phyloP scores from a whole-genome alignment of 1,139 yeast species.

The Kodamaea derodonti region DNA sequence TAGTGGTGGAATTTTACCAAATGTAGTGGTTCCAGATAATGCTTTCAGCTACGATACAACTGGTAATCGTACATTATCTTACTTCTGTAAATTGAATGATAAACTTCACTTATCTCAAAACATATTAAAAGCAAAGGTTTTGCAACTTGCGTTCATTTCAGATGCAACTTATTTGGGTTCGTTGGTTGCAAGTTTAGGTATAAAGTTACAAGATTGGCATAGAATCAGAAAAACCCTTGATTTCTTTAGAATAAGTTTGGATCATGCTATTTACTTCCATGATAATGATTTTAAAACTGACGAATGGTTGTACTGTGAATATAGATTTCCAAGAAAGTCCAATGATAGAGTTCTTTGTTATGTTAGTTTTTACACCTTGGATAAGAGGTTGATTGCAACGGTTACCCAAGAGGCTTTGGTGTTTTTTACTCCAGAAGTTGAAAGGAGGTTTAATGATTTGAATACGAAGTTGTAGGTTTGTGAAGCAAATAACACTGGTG shows the following conservation, averaged over 20 bases:
- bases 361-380: slow-evolving; percentile 26
- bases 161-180: slow-evolving; percentile 25
- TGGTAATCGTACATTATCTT: slow-evolving; percentile 31
- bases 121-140: slow-evolving; percentile 17
- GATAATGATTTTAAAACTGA: slow-evolving; percentile 34
- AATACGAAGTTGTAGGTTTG: slow-evolving; percentile 3
- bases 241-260: slow-evolving; percentile 40
- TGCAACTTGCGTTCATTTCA: slow-evolving; percentile 20
- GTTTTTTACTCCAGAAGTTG: slow-evolving; percentile 21
- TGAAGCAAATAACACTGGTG: no score
- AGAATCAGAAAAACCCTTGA: slow-evolving; percentile 10
- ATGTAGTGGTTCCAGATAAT: slow-evolving; percentile 2
- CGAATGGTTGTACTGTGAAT: slow-evolving; percentile 39
- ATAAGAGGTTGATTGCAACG: slow-evolving; percentile 28
- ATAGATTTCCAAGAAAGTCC: slow-evolving; percentile 28
- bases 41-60: slow-evolving; percentile 17
- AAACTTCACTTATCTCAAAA: slow-evolving; percentile 23
- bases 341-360: slow-evolving; percentile 34
- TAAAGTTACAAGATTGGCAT: slow-evolving; percentile 6
- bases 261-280: slow-evolving; percentile 39
- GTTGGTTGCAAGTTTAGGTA: slow-evolving; percentile 24
- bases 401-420: slow-evolving; percentile 38
- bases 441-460: slow-evolving; percentile 17
- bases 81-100: slow-evolving; percentile 32
- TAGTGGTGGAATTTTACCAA: slow-evolving; percentile 9